A percentile compares a stretch with the other conserved stretches of the same genome.
Conservation (phyloP, 1,284 basidiomycete genomes). For the Ganoderma resinaceum region DNA sequence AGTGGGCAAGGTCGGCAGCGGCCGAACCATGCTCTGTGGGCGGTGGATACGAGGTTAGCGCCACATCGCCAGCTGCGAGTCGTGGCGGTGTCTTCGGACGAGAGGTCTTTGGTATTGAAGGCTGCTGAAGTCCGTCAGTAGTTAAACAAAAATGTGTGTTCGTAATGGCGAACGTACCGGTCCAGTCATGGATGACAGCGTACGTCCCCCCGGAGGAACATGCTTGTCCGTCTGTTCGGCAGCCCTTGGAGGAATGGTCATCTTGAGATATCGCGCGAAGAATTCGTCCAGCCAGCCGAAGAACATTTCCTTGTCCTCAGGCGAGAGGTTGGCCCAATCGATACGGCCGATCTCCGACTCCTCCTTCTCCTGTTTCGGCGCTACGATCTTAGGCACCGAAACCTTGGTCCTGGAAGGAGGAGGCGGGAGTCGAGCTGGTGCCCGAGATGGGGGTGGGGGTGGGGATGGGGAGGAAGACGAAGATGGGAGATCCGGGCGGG, state of each 20-base stretch:
- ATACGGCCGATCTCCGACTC: slow-evolving; percentile 43
- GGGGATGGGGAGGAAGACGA: slow-evolving; percentile 26
- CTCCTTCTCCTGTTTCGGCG: neutral
- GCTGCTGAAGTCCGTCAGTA: slow-evolving; percentile 14
- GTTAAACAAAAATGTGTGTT: neutral
- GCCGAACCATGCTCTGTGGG: slow-evolving; percentile 39
- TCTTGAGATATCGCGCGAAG: slow-evolving; percentile 56
- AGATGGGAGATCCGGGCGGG: slow-evolving; percentile 31
- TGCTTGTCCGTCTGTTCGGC: slow-evolving; percentile 14
- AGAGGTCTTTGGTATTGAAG: slow-evolving; percentile 21
- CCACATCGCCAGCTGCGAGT: slow-evolving; percentile 6
- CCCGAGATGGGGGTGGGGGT: slow-evolving; percentile 6
- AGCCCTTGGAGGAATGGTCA: slow-evolving; percentile 21
- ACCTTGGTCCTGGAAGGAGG: slow-evolving; percentile 1
- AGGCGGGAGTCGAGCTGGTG: neutral
- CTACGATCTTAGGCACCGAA: neutral
- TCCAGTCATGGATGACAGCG: slow-evolving; percentile 26
- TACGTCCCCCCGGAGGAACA: slow-evolving; percentile 15
- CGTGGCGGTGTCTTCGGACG: slow-evolving; percentile 22
- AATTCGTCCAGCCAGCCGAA: slow-evolving; percentile 83
- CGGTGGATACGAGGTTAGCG: slow-evolving; percentile 42
- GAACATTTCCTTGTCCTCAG: slow-evolving; percentile 72
- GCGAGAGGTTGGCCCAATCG: slow-evolving; percentile 73
- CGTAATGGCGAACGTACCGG: slow-evolving; percentile 8
- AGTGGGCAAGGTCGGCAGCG: slow-evolving; percentile 50